Evolutionary conservation across 768 basidiomycete species (phyloP), one percentile per base, ranked within the genome.

Genomic region (Tricholoma matsutake): DNA sequence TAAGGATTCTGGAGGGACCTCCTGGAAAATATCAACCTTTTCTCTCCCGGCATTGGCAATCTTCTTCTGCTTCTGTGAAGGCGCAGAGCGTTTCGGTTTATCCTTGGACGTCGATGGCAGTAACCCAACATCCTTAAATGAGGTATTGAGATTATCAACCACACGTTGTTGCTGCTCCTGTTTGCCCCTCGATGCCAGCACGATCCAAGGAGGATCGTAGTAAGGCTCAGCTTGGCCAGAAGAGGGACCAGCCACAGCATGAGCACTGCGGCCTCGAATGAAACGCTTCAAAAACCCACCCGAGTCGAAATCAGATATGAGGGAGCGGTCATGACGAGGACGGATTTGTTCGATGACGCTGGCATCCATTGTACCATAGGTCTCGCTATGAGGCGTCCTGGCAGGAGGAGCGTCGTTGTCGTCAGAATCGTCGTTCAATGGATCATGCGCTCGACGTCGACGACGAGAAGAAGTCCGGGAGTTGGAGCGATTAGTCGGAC

Each of bases 51-150:
- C 58, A 54, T 64, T 67, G 59, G 72, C 70, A 49, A 68, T 65
- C 45, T 71, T 64, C 66, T 73, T 73, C 60, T 70, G 69, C 60
- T 72, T 76, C 56, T 70, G 66, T 4, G 69, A 54, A 28, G 67
- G 45, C 22, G 64, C 35, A 37, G 61, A 54, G 58, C 64, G 53
- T 22, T 62, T 60, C 25, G 65, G 51, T 56, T 66, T 73, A 63
- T 71, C 75, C 60, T 73, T 75, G 31, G 74, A 75, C 13, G 72
- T 79, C 1, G 86, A 81, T 16, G 91, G 90, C 16, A 93, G 71
- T 14, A 94, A 71, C 4, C 91, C 91, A 25, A 92, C 91, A 57
- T 89, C 89, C 71, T 86, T 85, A 76, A 94, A 93, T 3, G 89
- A 91, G 61, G 82, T 81, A 62, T 87, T 87, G 28, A 94, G 73